phyloP scores from a whole-genome alignment of 306 rosid species.

The Lithocarpus polystachyus region DNA sequence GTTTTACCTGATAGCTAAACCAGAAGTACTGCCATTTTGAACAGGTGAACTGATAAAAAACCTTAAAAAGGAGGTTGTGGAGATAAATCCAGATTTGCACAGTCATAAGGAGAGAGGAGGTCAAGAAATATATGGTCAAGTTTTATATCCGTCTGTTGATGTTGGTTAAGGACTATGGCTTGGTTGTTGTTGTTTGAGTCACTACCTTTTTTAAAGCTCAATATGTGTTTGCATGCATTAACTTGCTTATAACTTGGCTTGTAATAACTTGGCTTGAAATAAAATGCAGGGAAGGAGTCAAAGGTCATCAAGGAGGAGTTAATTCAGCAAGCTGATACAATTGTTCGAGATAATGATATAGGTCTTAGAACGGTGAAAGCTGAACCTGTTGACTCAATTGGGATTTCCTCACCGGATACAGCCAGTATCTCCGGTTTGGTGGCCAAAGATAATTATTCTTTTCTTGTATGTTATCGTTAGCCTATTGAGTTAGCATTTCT shows the following conservation, averaged over 20 bases:
- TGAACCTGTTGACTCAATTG: too few relatives aligned
- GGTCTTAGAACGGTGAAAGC: too few relatives aligned
- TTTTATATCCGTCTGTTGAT: background rate
- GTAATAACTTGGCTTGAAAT: constrained; percentile 2
- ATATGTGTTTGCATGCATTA: background rate
- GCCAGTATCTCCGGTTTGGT: too few relatives aligned
- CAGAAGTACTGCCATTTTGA: constrained; percentile 6
- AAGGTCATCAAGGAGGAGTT: constrained; percentile 11
- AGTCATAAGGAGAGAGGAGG: constrained; percentile 10
- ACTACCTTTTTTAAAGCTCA: background rate
- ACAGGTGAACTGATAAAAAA: constrained; percentile 31
- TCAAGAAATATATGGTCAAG: constrained; percentile 22
- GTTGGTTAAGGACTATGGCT: background rate
- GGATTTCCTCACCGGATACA: too few relatives aligned
- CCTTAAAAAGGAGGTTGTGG: constrained; percentile 28
- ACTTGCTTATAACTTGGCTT: background rate
- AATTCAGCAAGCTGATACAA: constrained; percentile 15
- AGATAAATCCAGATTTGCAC: constrained; percentile 17
- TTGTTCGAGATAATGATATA: too few relatives aligned
- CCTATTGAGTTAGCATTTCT: too few relatives aligned
- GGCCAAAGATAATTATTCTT: too few relatives aligned
- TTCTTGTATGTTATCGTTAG: too few relatives aligned
- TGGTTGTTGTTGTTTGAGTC: background rate
- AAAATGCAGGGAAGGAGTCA: constrained; percentile 32
- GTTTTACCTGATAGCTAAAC: background rate